Evolutionary conservation across 495 filamentous ascomycete species (phyloP).

Genomic region (Ascobolus immersus): DNA sequence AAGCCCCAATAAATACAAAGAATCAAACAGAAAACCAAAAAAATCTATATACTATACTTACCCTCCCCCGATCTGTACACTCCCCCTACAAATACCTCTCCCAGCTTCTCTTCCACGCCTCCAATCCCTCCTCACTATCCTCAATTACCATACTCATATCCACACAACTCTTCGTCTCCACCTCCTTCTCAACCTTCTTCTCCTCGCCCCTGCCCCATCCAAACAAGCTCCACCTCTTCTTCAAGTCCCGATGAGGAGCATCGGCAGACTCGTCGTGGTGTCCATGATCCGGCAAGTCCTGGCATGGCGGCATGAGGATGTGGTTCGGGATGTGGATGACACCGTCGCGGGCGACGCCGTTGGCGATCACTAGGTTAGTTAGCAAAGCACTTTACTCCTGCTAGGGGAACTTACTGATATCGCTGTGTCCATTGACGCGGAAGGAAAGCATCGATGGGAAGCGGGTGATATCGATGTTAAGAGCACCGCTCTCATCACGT

Average conservation of each 20-base stretch:
- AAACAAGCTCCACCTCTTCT: slow-evolving; percentile 6
- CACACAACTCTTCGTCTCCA: too few species aligned
- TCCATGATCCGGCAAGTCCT: neutral
- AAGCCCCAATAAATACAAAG: too few species aligned
- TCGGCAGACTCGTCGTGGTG: too few species aligned
- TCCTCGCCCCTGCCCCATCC: slow-evolving; percentile 18
- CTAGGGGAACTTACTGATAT: slow-evolving; percentile 3
- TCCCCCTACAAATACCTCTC: slow-evolving; percentile 20
- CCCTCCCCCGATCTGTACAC: too few species aligned
- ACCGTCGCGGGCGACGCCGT: slow-evolving; percentile 46
- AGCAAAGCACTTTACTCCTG: neutral
- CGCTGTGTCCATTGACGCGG: slow-evolving; percentile 38
- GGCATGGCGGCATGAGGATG: slow-evolving; percentile 44
- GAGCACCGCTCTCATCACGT: slow-evolving; percentile 25
- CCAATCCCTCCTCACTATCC: slow-evolving; percentile 36
- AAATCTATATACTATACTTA: too few species aligned
- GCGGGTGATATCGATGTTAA: slow-evolving; percentile 41
- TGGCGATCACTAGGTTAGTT: slow-evolving; percentile 30
- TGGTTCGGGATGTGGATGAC: slow-evolving; percentile 45
- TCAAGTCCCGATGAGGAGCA: too few species aligned
- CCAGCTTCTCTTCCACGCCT: slow-evolving; percentile 36
- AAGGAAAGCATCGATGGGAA: slow-evolving; percentile 37
- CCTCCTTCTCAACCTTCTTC: slow-evolving; percentile 16
- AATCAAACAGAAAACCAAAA: too few species aligned
- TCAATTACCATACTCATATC: too few species aligned